Percentiles rank a stretch among this genome's conserved stretches.
Evolutionary conservation across 345 rosid species (phyloP).

Genomic region (Litchi chinensis): DNA sequence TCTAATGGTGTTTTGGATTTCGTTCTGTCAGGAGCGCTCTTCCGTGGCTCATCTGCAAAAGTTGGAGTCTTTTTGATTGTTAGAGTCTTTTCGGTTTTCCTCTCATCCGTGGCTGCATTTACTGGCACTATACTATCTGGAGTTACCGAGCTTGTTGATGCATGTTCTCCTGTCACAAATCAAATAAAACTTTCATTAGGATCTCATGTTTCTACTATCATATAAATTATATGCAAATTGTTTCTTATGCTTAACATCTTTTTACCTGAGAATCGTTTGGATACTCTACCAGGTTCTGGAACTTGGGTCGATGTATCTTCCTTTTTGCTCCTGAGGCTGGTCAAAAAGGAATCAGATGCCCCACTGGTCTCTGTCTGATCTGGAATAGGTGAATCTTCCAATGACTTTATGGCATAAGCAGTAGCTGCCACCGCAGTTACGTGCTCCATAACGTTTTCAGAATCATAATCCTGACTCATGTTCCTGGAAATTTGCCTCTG

Average conservation of each 20-base stretch:
- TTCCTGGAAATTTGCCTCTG: slow-evolving; percentile 38
- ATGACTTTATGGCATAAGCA: slow-evolving; percentile 35
- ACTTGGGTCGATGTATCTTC: slow-evolving; percentile 9
- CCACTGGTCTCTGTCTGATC: slow-evolving; percentile 16
- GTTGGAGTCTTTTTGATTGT: slow-evolving; percentile 31
- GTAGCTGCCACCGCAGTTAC: slow-evolving; percentile 57
- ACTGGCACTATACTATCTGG: slow-evolving; percentile 13
- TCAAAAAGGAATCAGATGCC: slow-evolving; percentile 15
- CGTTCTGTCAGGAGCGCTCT: slow-evolving; percentile 11
- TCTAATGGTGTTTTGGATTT: slow-evolving; percentile 14
- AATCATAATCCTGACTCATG: slow-evolving; percentile 34
- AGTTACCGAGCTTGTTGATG: slow-evolving; percentile 4
- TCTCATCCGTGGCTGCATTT: slow-evolving; percentile 19
- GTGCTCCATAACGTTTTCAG: slow-evolving; percentile 21
- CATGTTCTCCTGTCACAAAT: slow-evolving; percentile 24
- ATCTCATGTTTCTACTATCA: background rate
- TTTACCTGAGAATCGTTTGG: slow-evolving; percentile 28
- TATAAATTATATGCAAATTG: background rate
- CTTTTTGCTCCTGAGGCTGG: slow-evolving; percentile 36
- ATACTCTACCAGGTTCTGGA: slow-evolving; percentile 15
- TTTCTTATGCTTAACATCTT: slow-evolving; percentile 7
- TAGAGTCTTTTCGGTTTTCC: slow-evolving; percentile 17
- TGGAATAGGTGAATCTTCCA: slow-evolving; percentile 21
- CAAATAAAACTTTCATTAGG: background rate
- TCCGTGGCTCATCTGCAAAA: slow-evolving; percentile 30